Evolutionary conservation across 345 rosid species (phyloP).

Genomic region (Aegle marmelos): DNA sequence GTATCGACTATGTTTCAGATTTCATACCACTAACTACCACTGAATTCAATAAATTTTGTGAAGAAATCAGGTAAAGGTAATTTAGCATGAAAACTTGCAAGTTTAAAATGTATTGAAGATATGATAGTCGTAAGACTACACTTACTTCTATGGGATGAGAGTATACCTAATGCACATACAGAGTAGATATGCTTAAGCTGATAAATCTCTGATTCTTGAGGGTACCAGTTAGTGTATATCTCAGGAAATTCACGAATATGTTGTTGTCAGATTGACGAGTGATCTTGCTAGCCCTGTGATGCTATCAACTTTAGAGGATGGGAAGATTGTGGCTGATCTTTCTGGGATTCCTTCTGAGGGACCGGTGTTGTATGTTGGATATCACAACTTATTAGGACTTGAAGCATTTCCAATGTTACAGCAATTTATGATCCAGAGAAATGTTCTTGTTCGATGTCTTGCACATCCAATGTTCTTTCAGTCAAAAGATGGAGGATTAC

Average conservation of each 20-base stretch:
- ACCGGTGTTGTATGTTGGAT: constrained; percentile 50
- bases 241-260: background rate
- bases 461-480: constrained; percentile 47
- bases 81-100: background rate
- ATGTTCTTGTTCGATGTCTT: constrained; percentile 41
- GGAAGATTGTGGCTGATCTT: constrained; percentile 47
- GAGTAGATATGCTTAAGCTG: too few relatives aligned
- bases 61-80: constrained; percentile 19
- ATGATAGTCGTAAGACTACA: too few relatives aligned
- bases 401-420: constrained; percentile 31
- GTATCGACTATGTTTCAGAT: constrained; percentile 45
- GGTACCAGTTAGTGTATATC: too few relatives aligned
- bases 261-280: background rate
- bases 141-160: too few relatives aligned
- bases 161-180: too few relatives aligned
- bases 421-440: constrained; percentile 31
- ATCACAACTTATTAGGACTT: constrained; percentile 54
- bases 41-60: constrained; percentile 33
- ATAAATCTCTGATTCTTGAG: too few relatives aligned
- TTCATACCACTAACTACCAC: constrained; percentile 54
- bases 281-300: constrained; percentile 28
- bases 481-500: constrained; percentile 8
- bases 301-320: constrained; percentile 50
- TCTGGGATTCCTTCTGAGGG: constrained; percentile 54
- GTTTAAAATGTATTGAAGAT: too few relatives aligned